Conservation (phyloP, 169 alveolate species). For the Ichthyophthirius multifiliis region DNA sequence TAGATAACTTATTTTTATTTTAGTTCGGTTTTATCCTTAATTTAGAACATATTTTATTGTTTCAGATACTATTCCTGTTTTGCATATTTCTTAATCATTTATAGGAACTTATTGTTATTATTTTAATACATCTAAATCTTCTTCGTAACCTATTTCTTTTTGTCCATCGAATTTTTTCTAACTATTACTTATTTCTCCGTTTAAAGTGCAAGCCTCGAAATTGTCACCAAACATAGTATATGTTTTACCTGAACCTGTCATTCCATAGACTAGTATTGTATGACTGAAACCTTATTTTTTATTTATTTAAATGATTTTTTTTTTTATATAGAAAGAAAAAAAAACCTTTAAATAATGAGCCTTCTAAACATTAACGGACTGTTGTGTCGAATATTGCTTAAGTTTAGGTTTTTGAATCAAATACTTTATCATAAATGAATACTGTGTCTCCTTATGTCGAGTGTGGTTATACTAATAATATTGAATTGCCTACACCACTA, state of each 20-base stretch:
- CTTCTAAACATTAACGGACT: neutral
- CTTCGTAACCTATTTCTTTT: neutral
- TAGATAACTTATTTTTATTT: slow-evolving; percentile 49
- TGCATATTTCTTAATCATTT: neutral
- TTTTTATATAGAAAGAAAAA: too few relatives aligned
- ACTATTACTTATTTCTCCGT: neutral
- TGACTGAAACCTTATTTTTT: slow-evolving; percentile 31
- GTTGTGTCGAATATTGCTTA: neutral
- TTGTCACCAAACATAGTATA: slow-evolving; percentile 39
- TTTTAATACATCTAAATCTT: too few relatives aligned
- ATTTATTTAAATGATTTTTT: too few relatives aligned
- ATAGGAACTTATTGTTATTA: too few relatives aligned
- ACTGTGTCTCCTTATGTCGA: neutral
- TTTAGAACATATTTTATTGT: slow-evolving; percentile 39
- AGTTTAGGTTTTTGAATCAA: neutral
- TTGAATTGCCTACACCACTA: neutral
- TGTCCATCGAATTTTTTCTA: neutral
- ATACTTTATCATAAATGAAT: neutral
- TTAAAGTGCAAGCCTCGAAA: neutral
- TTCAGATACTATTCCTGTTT: slow-evolving; percentile 32
- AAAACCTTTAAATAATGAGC: neutral
- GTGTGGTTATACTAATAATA: neutral
- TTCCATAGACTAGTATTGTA: slow-evolving; percentile 36
- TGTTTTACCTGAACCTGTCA: slow-evolving; percentile 41
- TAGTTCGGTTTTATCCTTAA: slow-evolving; percentile 25